Percentiles rank a stretch among this genome's conserved stretches.
Evolutionary conservation across 805 yeast species (phyloP).

Genomic region (Teunomyces cretensis): DNA sequence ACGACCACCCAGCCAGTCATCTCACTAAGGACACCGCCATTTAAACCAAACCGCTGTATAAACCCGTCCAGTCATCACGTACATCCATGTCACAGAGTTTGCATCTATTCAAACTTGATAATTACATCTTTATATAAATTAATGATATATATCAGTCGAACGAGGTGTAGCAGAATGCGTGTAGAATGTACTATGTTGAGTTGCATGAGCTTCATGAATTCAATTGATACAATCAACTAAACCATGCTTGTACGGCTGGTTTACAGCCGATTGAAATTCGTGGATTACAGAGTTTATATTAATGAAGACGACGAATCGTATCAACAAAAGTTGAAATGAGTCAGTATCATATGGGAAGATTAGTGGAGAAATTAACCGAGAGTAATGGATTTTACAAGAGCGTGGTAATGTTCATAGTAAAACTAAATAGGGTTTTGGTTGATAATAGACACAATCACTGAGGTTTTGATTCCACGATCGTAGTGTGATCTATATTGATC

Average conservation of each 20-base stretch:
- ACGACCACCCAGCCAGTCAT: constrained; percentile 1
- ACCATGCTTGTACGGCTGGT: too few species aligned
- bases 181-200: constrained; percentile 21
- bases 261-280: too few species aligned
- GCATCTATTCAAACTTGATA: neutral
- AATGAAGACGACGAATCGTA: too few species aligned
- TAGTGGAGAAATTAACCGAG: too few species aligned
- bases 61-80: constrained; percentile 1
- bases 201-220: too few species aligned
- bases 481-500: too few species aligned
- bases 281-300: too few species aligned
- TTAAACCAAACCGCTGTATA: neutral
- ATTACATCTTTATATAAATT: constrained; percentile 3
- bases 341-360: too few species aligned
- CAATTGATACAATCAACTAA: too few species aligned
- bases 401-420: too few species aligned
- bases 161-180: neutral
- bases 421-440: neutral
- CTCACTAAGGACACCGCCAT: neutral
- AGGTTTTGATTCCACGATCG: neutral
- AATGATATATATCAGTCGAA: neutral
- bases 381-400: too few species aligned
- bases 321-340: too few species aligned
- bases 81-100: constrained; percentile 2
- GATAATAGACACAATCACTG: neutral